Conservation (phyloP, 257 asterid species). For the Lantana camara region DNA sequence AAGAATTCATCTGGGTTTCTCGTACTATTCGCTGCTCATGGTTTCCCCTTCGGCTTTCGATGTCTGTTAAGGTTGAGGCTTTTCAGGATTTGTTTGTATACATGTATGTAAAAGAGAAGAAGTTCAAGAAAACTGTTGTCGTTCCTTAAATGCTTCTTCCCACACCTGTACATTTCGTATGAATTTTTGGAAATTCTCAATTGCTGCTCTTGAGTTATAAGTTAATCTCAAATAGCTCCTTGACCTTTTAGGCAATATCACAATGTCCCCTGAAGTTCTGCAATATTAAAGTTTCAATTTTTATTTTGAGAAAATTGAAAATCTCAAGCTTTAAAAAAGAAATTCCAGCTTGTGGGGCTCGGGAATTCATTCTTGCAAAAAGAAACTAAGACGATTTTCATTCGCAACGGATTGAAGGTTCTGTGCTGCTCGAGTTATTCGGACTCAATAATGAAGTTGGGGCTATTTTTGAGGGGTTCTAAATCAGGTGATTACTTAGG, state of each 20-base stretch:
- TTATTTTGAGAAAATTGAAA: no score
- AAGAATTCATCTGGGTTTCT: slow-evolving; percentile 1
- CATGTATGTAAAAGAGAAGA: background rate
- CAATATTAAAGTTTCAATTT: background rate
- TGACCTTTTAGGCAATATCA: background rate
- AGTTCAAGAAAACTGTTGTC: background rate
- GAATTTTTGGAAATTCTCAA: background rate
- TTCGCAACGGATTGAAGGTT: no score
- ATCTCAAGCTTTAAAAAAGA: no score
- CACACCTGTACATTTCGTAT: background rate
- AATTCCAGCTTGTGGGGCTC: no score
- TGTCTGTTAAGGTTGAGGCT: background rate
- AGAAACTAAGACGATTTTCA: no score
- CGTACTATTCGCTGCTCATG: slow-evolving; percentile 48
- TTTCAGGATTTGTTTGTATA: background rate
- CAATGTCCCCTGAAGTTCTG: background rate
- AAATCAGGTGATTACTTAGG: no score
- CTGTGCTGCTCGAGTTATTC: no score
- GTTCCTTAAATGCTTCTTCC: background rate
- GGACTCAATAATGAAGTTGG: no score
- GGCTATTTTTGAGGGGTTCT: no score
- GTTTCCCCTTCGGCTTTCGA: slow-evolving; percentile 2
- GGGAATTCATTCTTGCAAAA: no score
- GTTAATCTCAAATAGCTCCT: background rate
- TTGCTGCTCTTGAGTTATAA: background rate